These are phyloP conservation scores for Aeschynomene evenia DNA, from an alignment of 306 rosid species.

Conservation along the genomic window DNA sequence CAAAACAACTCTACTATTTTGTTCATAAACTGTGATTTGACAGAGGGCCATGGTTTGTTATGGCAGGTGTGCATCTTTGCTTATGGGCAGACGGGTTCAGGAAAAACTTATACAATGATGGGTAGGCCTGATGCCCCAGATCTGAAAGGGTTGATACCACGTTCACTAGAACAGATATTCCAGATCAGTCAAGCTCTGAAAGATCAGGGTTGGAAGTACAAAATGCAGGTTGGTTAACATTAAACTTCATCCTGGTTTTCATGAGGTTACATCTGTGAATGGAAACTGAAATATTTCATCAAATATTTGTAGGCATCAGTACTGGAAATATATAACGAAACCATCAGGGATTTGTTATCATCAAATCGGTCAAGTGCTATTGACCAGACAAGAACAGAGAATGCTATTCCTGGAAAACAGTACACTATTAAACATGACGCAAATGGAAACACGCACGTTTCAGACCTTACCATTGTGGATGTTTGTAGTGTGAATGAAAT, in stretches of 20 bases:
- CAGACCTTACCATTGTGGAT: conserved; percentile 78
- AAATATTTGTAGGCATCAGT: conserved; percentile 64
- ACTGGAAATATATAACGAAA: conserved; percentile 88
- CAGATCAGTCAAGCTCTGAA: conserved; percentile 75
- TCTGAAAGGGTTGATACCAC: conserved; percentile 88
- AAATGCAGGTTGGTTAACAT: conserved; percentile 65
- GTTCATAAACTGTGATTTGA: conserved; percentile 9
- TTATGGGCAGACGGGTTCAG: conserved; percentile 96
- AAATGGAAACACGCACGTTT: conserved; percentile 83
- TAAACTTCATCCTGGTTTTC: conserved; percentile 1
- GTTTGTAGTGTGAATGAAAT: conserved; percentile 81
- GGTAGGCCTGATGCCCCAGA: conserved; percentile 79
- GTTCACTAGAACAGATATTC: conserved; percentile 87
- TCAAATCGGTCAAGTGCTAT: conserved; percentile 53
- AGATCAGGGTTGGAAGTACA: conserved; percentile 85
- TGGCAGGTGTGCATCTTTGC: conserved; percentile 96
- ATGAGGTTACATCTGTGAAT: conserved; percentile 4
- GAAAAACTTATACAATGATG: conserved; percentile 94
- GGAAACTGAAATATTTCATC: conserved; percentile 13
- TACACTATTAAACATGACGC: conserved; percentile 88
- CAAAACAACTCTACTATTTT: too few species aligned
- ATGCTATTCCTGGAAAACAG: conserved; percentile 61
- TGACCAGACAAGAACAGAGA: conserved; percentile 55
- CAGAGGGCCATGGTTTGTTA: conserved; percentile 23
- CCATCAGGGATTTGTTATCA: conserved; percentile 78